Conservation (phyloP, 176 grass and related monocot genomes). For the Phragmites australis region DNA sequence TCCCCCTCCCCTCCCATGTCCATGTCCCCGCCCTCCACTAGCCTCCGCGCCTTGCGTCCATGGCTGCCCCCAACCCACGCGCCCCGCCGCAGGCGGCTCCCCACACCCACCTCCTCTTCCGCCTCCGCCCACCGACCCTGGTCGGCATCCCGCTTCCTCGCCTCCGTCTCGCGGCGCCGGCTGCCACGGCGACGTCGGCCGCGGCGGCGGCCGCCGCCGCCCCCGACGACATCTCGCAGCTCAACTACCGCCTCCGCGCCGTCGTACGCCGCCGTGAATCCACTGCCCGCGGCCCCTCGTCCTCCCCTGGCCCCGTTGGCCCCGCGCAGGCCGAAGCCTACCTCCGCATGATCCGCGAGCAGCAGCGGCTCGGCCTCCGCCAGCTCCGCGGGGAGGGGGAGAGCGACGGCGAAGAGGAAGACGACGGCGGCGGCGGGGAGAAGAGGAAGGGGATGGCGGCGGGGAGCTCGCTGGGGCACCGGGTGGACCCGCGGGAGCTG, state of each 20-base stretch:
- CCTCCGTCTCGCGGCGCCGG: constrained; percentile 26
- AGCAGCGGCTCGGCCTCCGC: constrained; percentile 53
- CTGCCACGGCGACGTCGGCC: constrained; percentile 11
- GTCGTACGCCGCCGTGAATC: constrained; percentile 48
- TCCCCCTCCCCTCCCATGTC: not conserved
- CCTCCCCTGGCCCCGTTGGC: constrained; percentile 34
- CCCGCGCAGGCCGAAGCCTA: constrained; percentile 68
- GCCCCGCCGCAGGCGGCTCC: not conserved
- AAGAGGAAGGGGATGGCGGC: constrained; percentile 32
- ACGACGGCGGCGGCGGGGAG: constrained; percentile 24
- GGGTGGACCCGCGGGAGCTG: constrained; percentile 76
- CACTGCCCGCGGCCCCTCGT: not conserved
- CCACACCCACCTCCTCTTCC: constrained; percentile 14
- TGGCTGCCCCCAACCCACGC: constrained; percentile 15
- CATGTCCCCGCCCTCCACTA: constrained; percentile 23
- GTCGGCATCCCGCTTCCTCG: constrained; percentile 10
- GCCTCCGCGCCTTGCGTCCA: constrained; percentile 16
- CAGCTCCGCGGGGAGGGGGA: constrained; percentile 42
- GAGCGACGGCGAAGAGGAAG: not conserved
- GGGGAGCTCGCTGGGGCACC: constrained; percentile 77
- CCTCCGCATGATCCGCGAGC: constrained; percentile 52
- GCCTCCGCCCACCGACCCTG: constrained; percentile 23
- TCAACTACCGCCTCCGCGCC: constrained; percentile 68
- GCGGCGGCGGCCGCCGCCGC: constrained; percentile 35
- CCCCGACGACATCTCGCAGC: constrained; percentile 63